phyloP scores from a whole-genome alignment of 176 grass and related monocot genomes.

The Carex parvula region DNA sequence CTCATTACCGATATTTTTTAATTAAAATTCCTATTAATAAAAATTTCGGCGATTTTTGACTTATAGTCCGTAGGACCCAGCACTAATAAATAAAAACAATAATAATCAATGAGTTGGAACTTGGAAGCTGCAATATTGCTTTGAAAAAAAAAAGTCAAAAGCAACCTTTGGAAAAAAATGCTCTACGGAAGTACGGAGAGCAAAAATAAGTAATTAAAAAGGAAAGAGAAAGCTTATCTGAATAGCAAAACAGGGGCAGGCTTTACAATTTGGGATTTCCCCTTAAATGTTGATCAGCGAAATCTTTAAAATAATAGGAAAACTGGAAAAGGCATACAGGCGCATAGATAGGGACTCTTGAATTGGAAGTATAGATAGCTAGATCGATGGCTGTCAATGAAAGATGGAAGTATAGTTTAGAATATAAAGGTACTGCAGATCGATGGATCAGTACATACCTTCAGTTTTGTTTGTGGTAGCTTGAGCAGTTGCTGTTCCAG shows the following conservation, averaged over 20 bases:
- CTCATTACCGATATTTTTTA: no score
- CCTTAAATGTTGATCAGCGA: no score
- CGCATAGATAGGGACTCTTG: neutral
- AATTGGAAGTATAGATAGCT: neutral
- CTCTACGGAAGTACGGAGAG: neutral
- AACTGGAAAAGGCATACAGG: no score
- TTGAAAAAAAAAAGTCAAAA: neutral
- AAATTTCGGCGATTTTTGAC: no score
- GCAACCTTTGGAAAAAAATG: neutral
- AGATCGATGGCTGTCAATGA: neutral
- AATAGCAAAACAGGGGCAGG: no score
- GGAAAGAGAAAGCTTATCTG: neutral
- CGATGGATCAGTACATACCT: neutral
- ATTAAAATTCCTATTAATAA: no score
- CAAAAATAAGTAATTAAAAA: neutral
- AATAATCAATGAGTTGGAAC: no score
- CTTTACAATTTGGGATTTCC: no score
- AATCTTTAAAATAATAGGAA: no score
- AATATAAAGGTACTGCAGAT: neutral
- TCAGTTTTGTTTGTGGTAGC: conserved; percentile 34
- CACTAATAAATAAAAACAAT: no score
- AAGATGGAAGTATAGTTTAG: neutral
- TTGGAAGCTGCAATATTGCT: no score
- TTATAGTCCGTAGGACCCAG: no score
- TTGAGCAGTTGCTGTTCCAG: conserved; percentile 14